Evolutionary conservation across 2,329 filamentous ascomycete genomes (phyloP), one percentile per base, ranked within the genome.

Genomic region (Cladosporium sp.): DNA sequence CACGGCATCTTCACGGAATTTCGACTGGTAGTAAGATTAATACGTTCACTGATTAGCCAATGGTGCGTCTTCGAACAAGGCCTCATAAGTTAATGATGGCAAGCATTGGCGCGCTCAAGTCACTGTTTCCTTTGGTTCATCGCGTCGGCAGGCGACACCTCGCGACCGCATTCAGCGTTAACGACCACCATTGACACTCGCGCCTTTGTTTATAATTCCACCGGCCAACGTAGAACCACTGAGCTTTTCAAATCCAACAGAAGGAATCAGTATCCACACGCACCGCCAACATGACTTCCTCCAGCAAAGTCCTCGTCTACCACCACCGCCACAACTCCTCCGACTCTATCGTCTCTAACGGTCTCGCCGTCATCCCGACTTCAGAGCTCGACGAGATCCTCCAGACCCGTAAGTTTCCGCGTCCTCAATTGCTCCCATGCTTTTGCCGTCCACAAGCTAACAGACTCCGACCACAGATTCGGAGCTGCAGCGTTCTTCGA

Each of bases 271-370:
- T 46, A 21, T 46, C 5, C n/a, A 32, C 7, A n/a, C 26, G 26
- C 51, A 13, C 34, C 67, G 28, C n/a, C 46, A 56, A 36, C 25
- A 66, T 60, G 67, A 11, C 39, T 5, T 49, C 65, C 14, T 46
- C 56, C 10, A 51, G 60, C 32, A 59, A 62, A 57, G 65, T 73
- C 32, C 65, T 73, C 11, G 71, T 73, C 26, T 73, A 73, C 60
- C 69, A 73, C 34, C 63, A 71, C 61, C 68, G 61, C 30, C 63
- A 58, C 36, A 51, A 66, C 18, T 66, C 58, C 54, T 18, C 49
- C 26, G 34, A 46, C 23, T 67, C 70, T 8, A 54, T 67, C 23
- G 58, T 71, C 25, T 43, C 65, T 6, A 53, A 68, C 23, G 66
- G 67, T 28, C 60, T 71, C 14, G 69, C 60, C 11, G 48, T 67